phyloP scores from a whole-genome alignment of 2,329 filamentous ascomycete genomes.

The Ceratocystis lukuohia region DNA sequence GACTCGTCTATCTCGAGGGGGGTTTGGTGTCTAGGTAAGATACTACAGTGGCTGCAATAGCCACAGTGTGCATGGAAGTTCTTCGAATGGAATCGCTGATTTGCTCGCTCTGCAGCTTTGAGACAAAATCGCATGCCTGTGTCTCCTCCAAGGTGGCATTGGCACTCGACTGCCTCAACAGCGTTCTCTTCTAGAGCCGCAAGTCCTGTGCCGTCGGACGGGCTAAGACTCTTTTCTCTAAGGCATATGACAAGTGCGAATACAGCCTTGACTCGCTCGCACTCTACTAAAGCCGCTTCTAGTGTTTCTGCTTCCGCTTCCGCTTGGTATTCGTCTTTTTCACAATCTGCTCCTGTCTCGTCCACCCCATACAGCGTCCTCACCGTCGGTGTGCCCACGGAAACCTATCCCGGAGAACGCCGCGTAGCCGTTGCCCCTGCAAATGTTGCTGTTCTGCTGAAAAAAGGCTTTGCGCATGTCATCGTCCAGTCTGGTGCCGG shows the following conservation, averaged over 20 bases:
- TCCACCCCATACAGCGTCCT: conserved; percentile 56
- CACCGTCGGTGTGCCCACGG: conserved; percentile 64
- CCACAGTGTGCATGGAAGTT: not conserved
- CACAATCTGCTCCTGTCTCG: conserved; percentile 25
- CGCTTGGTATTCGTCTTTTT: not conserved
- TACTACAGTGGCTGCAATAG: not conserved
- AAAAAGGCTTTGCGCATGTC: conserved; percentile 69
- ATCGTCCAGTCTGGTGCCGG: conserved; percentile 75
- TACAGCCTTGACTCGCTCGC: conserved; percentile 19
- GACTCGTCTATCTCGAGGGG: not conserved
- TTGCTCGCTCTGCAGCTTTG: not conserved
- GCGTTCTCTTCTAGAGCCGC: not conserved
- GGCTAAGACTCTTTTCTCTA: not conserved
- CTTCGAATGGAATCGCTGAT: not conserved
- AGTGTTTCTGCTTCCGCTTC: not conserved
- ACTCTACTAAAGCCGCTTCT: conserved; percentile 29
- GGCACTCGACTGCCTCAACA: not conserved
- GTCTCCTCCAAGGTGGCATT: not conserved
- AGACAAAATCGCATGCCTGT: not conserved
- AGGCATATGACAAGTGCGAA: not conserved
- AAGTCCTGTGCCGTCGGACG: not conserved
- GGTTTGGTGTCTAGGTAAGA: not conserved
- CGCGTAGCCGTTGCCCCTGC: conserved; percentile 75
- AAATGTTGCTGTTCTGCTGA: conserved; percentile 68
- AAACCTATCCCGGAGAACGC: conserved; percentile 65